Base-by-base conservation (phyloP, 495 filamentous ascomycete genomes). In the Hypoxylon perforatum region DNA sequence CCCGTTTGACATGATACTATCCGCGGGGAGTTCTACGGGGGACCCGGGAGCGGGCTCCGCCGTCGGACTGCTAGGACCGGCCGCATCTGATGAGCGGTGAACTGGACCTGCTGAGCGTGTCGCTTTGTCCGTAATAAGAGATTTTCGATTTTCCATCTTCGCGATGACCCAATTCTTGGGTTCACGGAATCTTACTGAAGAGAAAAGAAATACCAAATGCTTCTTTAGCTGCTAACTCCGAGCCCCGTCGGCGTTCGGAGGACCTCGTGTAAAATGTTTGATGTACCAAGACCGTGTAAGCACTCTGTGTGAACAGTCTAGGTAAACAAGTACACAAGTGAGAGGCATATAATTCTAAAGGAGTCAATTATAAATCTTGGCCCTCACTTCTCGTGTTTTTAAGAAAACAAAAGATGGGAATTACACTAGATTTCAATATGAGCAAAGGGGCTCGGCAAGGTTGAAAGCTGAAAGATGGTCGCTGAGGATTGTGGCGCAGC, bases 401-500 rank as follows among this genome's bases (percentile, higher is more conserved):
- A 18, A 19, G 36, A 22, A 19, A 46, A 61, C 33, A 46, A 52
- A 39, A 57, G 19, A 35, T 14, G 41, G 59, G 41, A 50, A 63
- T 2, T 44, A 33, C 1, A 30, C 12, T 11, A 49, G 41, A 12
- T 44, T 44, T 19, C 15, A 11, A 30, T 9, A 35, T 22, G 12
- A 28, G 25, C 9, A 28, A 56, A 45, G 14, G 17, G 25, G 6
- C n/a, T 30, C 28, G 7, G 17, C 12, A 22, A 21, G 25, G 42
- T 28, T 15, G 36, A 56, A n/a, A 68, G 59, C 65, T 56, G 59
- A 63, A 63, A 68, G 42, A 38, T 49, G 36, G 49, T 54, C 30
- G 14, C 25, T 47, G 36, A 54, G 46, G 52, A 58, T 47, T 30
- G 66, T 69, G 66, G 66, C 66, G 60, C 49, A 69, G 66, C 30